Conservation (phyloP, 192 early-diverging fungal genomes). For the Umbelopsis isabellina region DNA sequence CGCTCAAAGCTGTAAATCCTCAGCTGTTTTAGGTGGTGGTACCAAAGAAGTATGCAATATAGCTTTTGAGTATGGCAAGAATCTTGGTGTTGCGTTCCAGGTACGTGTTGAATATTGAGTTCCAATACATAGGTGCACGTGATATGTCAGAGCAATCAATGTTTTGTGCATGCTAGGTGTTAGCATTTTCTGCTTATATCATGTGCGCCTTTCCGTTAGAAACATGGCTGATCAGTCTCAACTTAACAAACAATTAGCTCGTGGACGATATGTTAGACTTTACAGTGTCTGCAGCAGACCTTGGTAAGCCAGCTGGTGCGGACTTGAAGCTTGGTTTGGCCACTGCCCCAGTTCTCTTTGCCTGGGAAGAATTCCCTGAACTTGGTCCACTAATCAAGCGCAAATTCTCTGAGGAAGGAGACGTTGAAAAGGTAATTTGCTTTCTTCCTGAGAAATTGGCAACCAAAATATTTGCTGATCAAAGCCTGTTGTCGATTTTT, state of each 20-base stretch:
- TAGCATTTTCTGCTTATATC: too few species aligned
- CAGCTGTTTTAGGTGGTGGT: conserved; percentile 83
- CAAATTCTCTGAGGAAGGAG: conserved; percentile 77
- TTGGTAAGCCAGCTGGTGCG: conserved; percentile 92
- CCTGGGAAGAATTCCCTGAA: conserved; percentile 86
- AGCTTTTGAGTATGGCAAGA: conserved; percentile 85
- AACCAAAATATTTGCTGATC: neutral
- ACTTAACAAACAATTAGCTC: conserved; percentile 44
- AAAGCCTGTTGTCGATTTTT: conserved; percentile 12
- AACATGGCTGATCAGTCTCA: neutral
- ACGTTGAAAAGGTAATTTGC: conserved; percentile 66
- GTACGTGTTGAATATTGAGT: conserved; percentile 38
- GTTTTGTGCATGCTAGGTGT: too few species aligned
- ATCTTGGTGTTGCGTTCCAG: conserved; percentile 95
- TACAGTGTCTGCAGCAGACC: conserved; percentile 66
- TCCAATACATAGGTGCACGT: neutral
- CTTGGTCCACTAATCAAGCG: conserved; percentile 85
- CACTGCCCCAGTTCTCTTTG: conserved; percentile 92
- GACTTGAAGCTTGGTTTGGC: conserved; percentile 90
- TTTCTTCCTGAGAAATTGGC: neutral
- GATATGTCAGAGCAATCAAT: neutral
- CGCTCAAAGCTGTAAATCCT: conserved; percentile 87
- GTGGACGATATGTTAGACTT: conserved; percentile 95
- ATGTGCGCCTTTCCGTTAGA: too few species aligned
- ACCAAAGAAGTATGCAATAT: conserved; percentile 72